Base-by-base conservation (phyloP, 352 stramenopile species). In the Discostella stelligera region DNA sequence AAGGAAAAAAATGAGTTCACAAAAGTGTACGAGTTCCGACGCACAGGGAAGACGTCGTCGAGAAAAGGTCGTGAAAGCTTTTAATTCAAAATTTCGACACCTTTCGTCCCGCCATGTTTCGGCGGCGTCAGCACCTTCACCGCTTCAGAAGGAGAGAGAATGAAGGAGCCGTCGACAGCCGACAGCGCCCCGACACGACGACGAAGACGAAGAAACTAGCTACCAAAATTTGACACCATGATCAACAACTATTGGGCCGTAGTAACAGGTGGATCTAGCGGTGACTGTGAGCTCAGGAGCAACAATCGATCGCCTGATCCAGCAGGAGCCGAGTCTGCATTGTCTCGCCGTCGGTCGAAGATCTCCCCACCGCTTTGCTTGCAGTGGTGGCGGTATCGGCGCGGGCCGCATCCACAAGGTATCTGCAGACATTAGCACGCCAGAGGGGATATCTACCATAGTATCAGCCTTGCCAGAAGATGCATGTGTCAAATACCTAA, bases 401-500 rank as follows among this genome's bases (percentile, higher is more conserved):
- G 44, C 58, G 13, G 71, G 25, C 20, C 49, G 49, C 32, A 49
- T 70, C 18, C 65, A 71, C 30, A 50, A 55, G 53, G 67, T 82
- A 18, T 52, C 27, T 20, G 74, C 74, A 20, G 74, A 82, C 58
- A 23, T 82, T 13, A 82, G 61, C 21, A 82, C 67, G 18, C 62
- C 74, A 0, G 74, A 82, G 21, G 74, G 74, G 14, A 71, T 77
- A 63, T 46, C 60, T 18, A 13, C 52, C n/a, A 66, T 82, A 37
- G 11, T 74, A 25, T 69, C 52, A 16, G 61, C 74, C 16, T 50
- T 82, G 46, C 67, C 60, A 11, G n/a, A 23, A 23, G 32, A 71
- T 65, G 71, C 73, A n/a, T 66, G 54, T 53, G 68, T 84, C 0
- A 81, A 75, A 25, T 80, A 77, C 27, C 39, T 84, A 7, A 59